phyloP scores from a whole-genome alignment of 441 rosid genomes.

The Gossypium gossypioides region DNA sequence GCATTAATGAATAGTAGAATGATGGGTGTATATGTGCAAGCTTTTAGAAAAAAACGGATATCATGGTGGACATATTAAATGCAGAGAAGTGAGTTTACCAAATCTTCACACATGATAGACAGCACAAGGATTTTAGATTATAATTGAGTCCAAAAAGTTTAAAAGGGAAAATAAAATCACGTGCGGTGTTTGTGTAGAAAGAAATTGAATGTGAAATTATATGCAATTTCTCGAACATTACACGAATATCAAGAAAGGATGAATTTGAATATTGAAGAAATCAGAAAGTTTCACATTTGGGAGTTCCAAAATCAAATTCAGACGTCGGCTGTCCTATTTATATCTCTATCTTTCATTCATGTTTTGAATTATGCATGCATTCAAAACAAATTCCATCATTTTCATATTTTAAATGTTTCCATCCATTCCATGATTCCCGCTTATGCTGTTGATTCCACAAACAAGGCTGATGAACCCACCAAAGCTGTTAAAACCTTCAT shows the following conservation, averaged over 20 bases:
- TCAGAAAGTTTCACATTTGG: not conserved
- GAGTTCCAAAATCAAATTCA: not conserved
- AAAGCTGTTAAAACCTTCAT: slow-evolving; percentile 14
- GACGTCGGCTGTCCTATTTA: not conserved
- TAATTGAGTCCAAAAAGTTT: not conserved
- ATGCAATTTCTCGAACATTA: not conserved
- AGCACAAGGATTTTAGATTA: not conserved
- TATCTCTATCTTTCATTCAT: not conserved
- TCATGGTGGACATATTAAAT: not conserved
- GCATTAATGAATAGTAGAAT: no score
- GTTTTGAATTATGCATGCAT: not conserved
- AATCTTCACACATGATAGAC: not conserved
- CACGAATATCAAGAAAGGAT: not conserved
- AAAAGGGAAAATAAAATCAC: not conserved
- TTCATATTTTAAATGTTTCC: no score
- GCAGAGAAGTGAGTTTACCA: not conserved
- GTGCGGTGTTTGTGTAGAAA: not conserved
- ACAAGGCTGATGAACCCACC: slow-evolving; percentile 17
- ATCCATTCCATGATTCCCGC: no score
- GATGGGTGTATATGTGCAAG: not conserved
- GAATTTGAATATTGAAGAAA: not conserved
- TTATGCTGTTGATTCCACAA: slow-evolving; percentile 18
- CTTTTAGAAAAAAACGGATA: not conserved
- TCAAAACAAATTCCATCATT: no score
- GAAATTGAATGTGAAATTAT: not conserved